Conservation (phyloP, 768 basidiomycete species). For the Lactarius sp. region DNA sequence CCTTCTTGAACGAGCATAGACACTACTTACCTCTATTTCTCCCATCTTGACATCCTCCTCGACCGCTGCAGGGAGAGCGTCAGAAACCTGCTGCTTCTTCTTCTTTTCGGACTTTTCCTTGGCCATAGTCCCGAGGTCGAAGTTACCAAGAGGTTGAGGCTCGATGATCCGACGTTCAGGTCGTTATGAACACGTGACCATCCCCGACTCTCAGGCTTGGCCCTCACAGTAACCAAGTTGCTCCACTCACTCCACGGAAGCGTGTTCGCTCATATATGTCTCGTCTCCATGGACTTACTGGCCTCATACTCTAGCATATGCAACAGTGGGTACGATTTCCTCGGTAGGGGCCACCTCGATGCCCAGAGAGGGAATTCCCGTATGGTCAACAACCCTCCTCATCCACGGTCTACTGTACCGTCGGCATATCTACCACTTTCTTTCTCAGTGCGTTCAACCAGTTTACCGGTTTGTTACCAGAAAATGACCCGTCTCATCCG, state of each 20-base stretch:
- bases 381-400: neutral
- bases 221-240: no score
- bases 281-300: neutral
- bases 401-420: neutral
- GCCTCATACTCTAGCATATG: neutral
- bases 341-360: neutral
- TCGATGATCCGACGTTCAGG: neutral
- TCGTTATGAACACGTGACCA: slow-evolving; percentile 1
- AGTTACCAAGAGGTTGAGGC: neutral
- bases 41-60: slow-evolving; percentile 53
- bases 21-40: slow-evolving; percentile 37
- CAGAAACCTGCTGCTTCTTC: slow-evolving; percentile 44
- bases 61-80: slow-evolving; percentile 30
- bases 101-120: slow-evolving; percentile 78
- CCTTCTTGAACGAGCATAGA: slow-evolving; percentile 6
- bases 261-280: neutral
- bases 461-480: neutral
- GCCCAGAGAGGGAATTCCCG: neutral
- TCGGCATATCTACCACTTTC: neutral
- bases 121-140: slow-evolving; percentile 37
- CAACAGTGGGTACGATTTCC: neutral
- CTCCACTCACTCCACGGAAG: neutral
- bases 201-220: neutral
- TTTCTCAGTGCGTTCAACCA: neutral
- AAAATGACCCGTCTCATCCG: neutral